These are phyloP conservation scores for Naganishia cerealis DNA, from an alignment of 1,284 basidiomycete genomes.

Conservation along the genomic window DNA sequence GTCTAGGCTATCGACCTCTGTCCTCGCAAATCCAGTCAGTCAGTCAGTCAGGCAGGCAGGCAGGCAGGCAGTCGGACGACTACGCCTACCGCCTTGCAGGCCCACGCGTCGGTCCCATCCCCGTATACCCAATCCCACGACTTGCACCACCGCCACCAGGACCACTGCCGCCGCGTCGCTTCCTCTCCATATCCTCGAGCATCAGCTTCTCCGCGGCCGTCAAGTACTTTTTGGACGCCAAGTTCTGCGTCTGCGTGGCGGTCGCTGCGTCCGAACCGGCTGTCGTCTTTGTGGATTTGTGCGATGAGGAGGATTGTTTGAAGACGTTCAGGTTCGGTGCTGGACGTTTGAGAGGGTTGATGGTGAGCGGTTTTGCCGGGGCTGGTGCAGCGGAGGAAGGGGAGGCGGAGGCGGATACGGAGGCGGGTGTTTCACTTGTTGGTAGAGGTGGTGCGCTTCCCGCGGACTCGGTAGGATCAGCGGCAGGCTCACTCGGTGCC, in stretches of 20 bases:
- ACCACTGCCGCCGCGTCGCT: slow-evolving; percentile 64
- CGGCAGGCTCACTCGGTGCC: slow-evolving; percentile 7
- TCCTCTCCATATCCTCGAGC: slow-evolving; percentile 80
- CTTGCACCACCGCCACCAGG: slow-evolving; percentile 31
- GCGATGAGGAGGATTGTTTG: slow-evolving; percentile 60
- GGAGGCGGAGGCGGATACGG: slow-evolving; percentile 23
- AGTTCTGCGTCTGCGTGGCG: slow-evolving; percentile 44
- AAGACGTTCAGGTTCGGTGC: slow-evolving; percentile 64
- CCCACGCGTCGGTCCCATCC: slow-evolving; percentile 34
- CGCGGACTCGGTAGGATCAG: slow-evolving; percentile 14
- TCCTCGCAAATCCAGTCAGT: background rate
- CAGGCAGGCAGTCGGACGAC: background rate
- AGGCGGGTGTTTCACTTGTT: background rate
- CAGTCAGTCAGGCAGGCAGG: background rate
- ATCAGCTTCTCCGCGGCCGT: slow-evolving; percentile 81
- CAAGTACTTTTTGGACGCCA: slow-evolving; percentile 60
- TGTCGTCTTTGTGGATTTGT: slow-evolving; percentile 60
- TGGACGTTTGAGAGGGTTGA: slow-evolving; percentile 54
- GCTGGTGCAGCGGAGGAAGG: slow-evolving; percentile 19
- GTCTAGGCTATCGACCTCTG: no score
- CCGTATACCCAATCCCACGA: slow-evolving; percentile 33
- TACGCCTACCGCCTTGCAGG: slow-evolving; percentile 16
- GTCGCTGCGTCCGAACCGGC: slow-evolving; percentile 47
- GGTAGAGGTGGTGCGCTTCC: background rate
- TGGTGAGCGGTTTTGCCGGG: slow-evolving; percentile 30